A percentile compares a stretch with the other conserved stretches of the same genome.
phyloP scores from a whole-genome alignment of 306 rosid species.

The Fagus sylvatica region DNA sequence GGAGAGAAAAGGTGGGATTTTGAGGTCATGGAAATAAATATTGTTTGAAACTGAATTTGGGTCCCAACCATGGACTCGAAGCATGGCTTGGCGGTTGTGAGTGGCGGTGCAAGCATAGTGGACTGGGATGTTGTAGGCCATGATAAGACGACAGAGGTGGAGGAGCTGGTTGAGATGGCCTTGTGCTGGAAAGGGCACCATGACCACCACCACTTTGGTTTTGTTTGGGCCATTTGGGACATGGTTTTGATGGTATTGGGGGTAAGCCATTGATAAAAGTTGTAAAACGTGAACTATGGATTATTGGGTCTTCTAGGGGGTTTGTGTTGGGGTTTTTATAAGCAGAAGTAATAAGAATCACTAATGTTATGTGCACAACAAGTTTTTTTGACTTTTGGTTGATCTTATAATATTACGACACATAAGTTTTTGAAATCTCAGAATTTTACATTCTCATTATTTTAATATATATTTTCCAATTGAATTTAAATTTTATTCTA shows the following conservation, averaged over 20 bases:
- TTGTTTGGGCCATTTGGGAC: background rate
- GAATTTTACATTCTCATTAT: too few species aligned
- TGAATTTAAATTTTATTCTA: too few species aligned
- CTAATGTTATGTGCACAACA: too few species aligned
- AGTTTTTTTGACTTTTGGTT: too few species aligned
- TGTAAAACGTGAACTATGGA: background rate
- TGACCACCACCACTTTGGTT: slow-evolving; percentile 43
- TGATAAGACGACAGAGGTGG: slow-evolving; percentile 63
- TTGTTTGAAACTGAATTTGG: slow-evolving; percentile 23
- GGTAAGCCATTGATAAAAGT: slow-evolving; percentile 27
- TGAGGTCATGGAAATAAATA: slow-evolving; percentile 55
- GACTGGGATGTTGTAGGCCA: slow-evolving; percentile 47
- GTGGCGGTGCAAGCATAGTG: slow-evolving; percentile 54
- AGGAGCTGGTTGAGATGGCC: slow-evolving; percentile 90
- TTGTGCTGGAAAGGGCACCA: slow-evolving; percentile 73
- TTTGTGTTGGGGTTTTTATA: background rate
- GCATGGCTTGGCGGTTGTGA: slow-evolving; percentile 59
- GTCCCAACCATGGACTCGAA: slow-evolving; percentile 59
- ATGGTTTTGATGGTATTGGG: slow-evolving; percentile 20
- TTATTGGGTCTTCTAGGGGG: background rate
- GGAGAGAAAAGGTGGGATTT: slow-evolving; percentile 40
- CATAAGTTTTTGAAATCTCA: too few species aligned
- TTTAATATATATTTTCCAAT: too few species aligned
- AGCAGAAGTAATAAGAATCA: background rate
- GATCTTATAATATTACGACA: too few species aligned